A percentile compares a stretch with the other conserved stretches of the same genome.
Evolutionary conservation across 176 grass and related monocot species (phyloP).

Genomic region (Hsuehochloa calcarea): DNA sequence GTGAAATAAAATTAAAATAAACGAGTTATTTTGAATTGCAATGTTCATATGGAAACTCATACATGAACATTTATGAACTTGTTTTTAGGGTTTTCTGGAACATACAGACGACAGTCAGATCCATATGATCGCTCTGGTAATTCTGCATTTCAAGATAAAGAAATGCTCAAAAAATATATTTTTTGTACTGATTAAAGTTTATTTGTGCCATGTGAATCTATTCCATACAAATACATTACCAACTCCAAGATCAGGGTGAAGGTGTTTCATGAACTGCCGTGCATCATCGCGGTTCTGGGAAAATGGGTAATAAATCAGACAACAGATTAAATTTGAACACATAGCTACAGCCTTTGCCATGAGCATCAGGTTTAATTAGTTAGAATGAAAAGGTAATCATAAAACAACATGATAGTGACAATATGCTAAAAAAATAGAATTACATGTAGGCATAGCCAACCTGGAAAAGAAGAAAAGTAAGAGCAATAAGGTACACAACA

Average conservation of each 20-base stretch:
- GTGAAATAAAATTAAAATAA: constrained; percentile 13
- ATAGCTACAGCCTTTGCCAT: background rate
- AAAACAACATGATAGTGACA: background rate
- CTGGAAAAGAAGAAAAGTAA: constrained; percentile 98
- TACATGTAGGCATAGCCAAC: constrained; percentile 25
- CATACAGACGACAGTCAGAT: constrained; percentile 89
- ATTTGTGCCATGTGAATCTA: background rate
- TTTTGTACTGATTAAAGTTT: background rate
- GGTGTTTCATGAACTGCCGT: constrained; percentile 78
- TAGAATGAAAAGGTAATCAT: background rate
- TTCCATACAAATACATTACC: constrained; percentile 46
- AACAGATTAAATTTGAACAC: background rate
- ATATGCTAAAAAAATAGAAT: background rate
- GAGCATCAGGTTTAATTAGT: background rate
- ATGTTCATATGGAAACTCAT: constrained; percentile 53
- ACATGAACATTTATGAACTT: constrained; percentile 99
- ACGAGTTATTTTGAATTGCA: constrained; percentile 40
- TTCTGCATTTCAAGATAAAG: constrained; percentile 40
- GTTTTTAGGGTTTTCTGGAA: constrained; percentile 93
- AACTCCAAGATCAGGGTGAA: constrained; percentile 83
- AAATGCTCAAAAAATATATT: background rate
- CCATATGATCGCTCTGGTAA: constrained; percentile 95
- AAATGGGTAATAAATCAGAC: background rate
- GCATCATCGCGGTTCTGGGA: constrained; percentile 87
- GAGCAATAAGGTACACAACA: constrained; percentile 85